Base-by-base conservation (phyloP, 495 filamentous ascomycete species). In the Xylaria cubensis region DNA sequence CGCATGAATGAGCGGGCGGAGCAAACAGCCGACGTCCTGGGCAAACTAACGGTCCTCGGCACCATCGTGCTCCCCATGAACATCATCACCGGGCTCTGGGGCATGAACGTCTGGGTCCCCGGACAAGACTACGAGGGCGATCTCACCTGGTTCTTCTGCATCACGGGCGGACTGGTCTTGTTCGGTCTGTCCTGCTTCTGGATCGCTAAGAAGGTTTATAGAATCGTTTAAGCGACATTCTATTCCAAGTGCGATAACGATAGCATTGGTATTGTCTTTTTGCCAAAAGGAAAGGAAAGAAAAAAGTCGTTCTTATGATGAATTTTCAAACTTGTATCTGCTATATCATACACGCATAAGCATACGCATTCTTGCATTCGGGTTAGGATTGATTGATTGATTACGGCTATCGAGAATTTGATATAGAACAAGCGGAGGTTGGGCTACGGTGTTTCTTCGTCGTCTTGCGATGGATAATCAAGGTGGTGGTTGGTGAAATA, bases 41-140 rank as follows among this genome's bases (percentile, higher is more conserved):
- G 95, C 59, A 98, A 97, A 82, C 87, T 99, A 56, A 99, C 96
- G 4, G 97, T 98, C 2, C 85, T 99, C 3, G 96, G 95, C 74
- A 99, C 96, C 10, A 98, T 99, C 74, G 94, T 99, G 6, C 87
- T 99, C 69, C 96, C 96, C 24, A 95, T 99, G 91, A 99, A 99
- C 78, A 95, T 99, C 81, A 93, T 99, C 74, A 98, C 96, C 34
- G 97, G 96, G 74, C 91, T 99, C 80, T 99, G 96, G 92, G 96
- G 96, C 44, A 98, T 98, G 96, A 99, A 99, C 84, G 94, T 97
- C 9, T 92, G 92, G 82, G 95, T 99, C 0, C 96, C 96, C 0
- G 94, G 95, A 2, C 95, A 98, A 79, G 91, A 92, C 41, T 74
- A 75, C 34, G 87, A 87, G 67, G 83, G 82, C 2, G 82, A 88